Evolutionary conservation across 2,329 filamentous ascomycete genomes (phyloP), one percentile per base, ranked within the genome.

Genomic region (Penicillium sp.): DNA sequence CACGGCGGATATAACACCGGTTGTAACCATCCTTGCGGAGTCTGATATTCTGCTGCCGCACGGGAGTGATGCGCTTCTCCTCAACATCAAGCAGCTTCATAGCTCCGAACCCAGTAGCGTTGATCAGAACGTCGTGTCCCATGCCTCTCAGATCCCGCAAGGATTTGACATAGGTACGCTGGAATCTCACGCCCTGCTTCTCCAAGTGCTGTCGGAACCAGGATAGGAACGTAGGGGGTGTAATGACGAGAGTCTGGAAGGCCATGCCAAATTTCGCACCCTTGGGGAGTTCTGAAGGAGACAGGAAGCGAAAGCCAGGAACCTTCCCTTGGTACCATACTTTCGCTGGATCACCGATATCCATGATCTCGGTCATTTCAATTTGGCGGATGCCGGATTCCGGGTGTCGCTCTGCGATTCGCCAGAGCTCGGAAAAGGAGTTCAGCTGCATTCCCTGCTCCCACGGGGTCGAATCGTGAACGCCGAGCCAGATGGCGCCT

Each of bases 401-500:
- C 1, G 53, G 53, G 21, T 56, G 24, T 10, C 39, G 38, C n/a
- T 43, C 34, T 4, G 46, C 47, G 13, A 49, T 26, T 15, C 42
- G 35, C 52, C 52, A 52, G 28, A 52, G 37, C 17, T 49, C 43
- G 7, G 48, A 32, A 6, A 52, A 52, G 22, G 48, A 40, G 33
- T 54, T 48, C 9, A 61, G 49, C 40, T 67, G 66, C 59, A 67
- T 64, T 45, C 57, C 48, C 43, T 63, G 57, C 42, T 64, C 63
- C 17, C 26, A 34, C 2, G 51, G 43, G 6, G 47, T 43, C 2
- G 51, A 49, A 3, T 43, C 37, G 41, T 54, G 43, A 17, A 63
- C 56, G 6, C 61, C 62, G 6, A 68, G 55, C 53, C 59, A 69
- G 42, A 57, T 58, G 10, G 61, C 66, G 19, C 66, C 66, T 1